Base-by-base conservation (phyloP, 768 basidiomycete genomes). In the Boletales sp. region DNA sequence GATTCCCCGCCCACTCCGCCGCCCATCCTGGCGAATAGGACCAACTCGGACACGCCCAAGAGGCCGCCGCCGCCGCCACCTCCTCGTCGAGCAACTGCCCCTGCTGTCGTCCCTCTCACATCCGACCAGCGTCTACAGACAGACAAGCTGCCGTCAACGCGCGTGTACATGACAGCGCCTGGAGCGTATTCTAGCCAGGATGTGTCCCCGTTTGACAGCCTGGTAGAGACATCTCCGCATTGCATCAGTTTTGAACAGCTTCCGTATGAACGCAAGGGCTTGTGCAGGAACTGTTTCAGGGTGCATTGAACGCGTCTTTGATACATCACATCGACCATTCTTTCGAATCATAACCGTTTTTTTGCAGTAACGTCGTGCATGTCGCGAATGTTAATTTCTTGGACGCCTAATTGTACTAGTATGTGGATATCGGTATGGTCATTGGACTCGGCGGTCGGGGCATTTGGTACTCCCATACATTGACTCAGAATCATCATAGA, bases 221-320 rank as follows among this genome's bases (percentile, higher is more conserved):
- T 76, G 35, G 69, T 71, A 29, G 83, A 86, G 53, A 63, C 78
- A 35, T 66, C 69, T 19, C 57, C 54, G 18, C 70, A 67, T 10
- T 85, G 86, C 58, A 62, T 53, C 19, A 72, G 75, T 40, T 86
- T 87, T 66, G 78, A 78, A 59, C 83, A 86, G 68, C 82, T 82
- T 61, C 80, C 80, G 38, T 82, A 83, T 70, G 83, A 86, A 68
- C 71, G 74, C 40, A 74, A 76, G 60, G 83, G 84, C 8, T 73
- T 80, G 69, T 86, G 86, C 66, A 81, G 73, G 54, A 83, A 81
- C 55, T 89, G 86, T 64, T 80, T 80, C 58, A 75, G 81, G 66
- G 69, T 72, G 60, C 82, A 83, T 30, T 58, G 21, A 47, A 21
- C 21, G 21, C 21, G 21, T 21, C 21, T 21, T 21, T 21, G 21